phyloP scores from a whole-genome alignment of 331 rosid genomes.

The Telfairia occidentalis region DNA sequence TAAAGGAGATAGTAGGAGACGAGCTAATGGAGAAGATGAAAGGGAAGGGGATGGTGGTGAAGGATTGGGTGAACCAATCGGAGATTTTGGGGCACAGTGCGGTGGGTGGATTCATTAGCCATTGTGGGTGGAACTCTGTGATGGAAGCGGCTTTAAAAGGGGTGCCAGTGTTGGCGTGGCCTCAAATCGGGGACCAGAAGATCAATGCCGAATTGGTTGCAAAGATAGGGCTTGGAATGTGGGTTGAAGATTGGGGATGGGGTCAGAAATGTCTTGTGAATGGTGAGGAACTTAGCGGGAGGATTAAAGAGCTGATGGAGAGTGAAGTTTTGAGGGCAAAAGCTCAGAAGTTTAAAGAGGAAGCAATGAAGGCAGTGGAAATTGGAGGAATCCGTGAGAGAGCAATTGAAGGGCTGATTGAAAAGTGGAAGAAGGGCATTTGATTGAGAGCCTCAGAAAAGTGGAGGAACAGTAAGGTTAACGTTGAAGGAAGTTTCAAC shows the following conservation, averaged over 20 bases:
- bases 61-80: constrained; percentile 47
- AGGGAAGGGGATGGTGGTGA: constrained; percentile 38
- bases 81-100: constrained; percentile 31
- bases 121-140: constrained; percentile 57
- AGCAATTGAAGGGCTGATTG: background rate
- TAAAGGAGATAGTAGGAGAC: constrained; percentile 27
- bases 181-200: constrained; percentile 46
- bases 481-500: too few relatives aligned
- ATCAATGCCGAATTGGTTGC: constrained; percentile 38
- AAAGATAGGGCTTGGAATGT: constrained; percentile 35
- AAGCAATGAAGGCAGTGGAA: constrained; percentile 21
- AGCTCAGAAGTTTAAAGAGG: constrained; percentile 21
- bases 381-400: constrained; percentile 24
- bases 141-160: constrained; percentile 42
- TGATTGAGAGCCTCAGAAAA: background rate
- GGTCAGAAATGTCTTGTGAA: constrained; percentile 19
- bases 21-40: constrained; percentile 26
- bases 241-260: constrained; percentile 54
- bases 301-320: constrained; percentile 45
- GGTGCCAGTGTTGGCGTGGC: constrained; percentile 46
- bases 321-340: constrained; percentile 15
- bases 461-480: too few relatives aligned
- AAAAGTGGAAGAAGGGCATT: background rate
- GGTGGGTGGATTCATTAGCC: constrained; percentile 54
- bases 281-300: constrained; percentile 42